Evolutionary conservation across 306 rosid genomes (phyloP), one percentile per base, ranked within the genome.

Genomic region (Albizia julibrissin): DNA sequence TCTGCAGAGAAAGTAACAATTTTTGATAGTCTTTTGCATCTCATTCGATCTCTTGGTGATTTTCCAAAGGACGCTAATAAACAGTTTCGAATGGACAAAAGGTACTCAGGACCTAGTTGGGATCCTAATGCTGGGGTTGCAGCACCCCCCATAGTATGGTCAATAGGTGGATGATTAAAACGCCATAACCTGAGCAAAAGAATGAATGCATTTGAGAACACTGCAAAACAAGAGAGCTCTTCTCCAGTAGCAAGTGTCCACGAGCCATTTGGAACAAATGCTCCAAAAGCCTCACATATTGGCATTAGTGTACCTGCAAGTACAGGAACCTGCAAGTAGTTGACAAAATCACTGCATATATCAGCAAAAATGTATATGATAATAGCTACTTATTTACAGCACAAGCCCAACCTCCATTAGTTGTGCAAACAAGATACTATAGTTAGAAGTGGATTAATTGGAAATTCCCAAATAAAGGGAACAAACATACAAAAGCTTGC

Each of bases 131-230:
- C 87, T 10, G 93, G 93, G 67, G 80, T 66, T 52, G 82, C 83
- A 18, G 79, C 87, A 75, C 83, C 90, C 21, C 83, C 88, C 90
- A 89, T 87, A 83, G 93, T 71, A 79, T 91, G 91, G 75, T 93
- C 93, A 78, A 59, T 40, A 80, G 97, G 90, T 72, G 93, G 90
- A 82, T 81, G 92, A 86, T 91, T 91, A 89, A 91, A 95, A 81
- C 90, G 89, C 99, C 99, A 95, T 85, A 89, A 87, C 81, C 95
- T 89, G 83, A 95, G 84, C 76, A 95, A 79, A 83, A 95, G 97
- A 82, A 91, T 89, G 86, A 93, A 95, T 44, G 99, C 97, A 80
- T 86, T 91, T 81, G 95, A 88, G 84, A 95, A 95, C 61, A 95
- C 94, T 64, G 97, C 89, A 75, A 86, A 89, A 69, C 89, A 87